Conservation (phyloP, 495 filamentous ascomycete genomes). For the Xylaria sp. region DNA sequence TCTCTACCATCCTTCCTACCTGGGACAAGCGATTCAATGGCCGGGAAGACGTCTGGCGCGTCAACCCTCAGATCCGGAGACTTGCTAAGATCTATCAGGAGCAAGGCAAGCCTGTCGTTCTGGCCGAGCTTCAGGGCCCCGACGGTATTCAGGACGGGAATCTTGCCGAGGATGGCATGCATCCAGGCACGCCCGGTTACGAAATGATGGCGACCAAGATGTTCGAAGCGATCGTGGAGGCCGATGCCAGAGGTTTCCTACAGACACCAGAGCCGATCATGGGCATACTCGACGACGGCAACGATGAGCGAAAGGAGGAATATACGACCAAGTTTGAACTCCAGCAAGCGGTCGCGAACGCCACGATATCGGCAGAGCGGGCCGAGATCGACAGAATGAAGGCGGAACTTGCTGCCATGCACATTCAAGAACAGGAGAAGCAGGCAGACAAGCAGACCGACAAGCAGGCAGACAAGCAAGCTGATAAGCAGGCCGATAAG, state of each 20-base stretch:
- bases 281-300: slow-evolving; percentile 41
- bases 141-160: slow-evolving; percentile 42
- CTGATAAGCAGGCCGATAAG: slow-evolving; percentile 18
- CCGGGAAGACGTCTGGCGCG: slow-evolving; percentile 40
- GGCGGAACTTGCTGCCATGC: slow-evolving; percentile 39
- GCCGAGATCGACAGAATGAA: slow-evolving; percentile 40
- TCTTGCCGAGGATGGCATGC: slow-evolving; percentile 45
- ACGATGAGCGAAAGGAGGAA: slow-evolving; percentile 41
- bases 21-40: slow-evolving; percentile 44
- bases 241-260: slow-evolving; percentile 39
- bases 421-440: slow-evolving; percentile 32
- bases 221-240: slow-evolving; percentile 42
- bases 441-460: slow-evolving; percentile 14
- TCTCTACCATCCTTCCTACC: slow-evolving; percentile 44
- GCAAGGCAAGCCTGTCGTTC: slow-evolving; percentile 40
- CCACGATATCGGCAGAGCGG: slow-evolving; percentile 30
- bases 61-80: slow-evolving; percentile 44
- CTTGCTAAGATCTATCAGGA: slow-evolving; percentile 43
- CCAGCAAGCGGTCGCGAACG: slow-evolving; percentile 32
- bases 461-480: slow-evolving; percentile 18
- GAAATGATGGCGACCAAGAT: slow-evolving; percentile 48
- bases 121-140: slow-evolving; percentile 44
- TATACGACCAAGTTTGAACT: slow-evolving; percentile 34
- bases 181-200: slow-evolving; percentile 43
- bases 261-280: slow-evolving; percentile 36